phyloP scores from a whole-genome alignment of 768 basidiomycete species.

The Agrocybe praecox region DNA sequence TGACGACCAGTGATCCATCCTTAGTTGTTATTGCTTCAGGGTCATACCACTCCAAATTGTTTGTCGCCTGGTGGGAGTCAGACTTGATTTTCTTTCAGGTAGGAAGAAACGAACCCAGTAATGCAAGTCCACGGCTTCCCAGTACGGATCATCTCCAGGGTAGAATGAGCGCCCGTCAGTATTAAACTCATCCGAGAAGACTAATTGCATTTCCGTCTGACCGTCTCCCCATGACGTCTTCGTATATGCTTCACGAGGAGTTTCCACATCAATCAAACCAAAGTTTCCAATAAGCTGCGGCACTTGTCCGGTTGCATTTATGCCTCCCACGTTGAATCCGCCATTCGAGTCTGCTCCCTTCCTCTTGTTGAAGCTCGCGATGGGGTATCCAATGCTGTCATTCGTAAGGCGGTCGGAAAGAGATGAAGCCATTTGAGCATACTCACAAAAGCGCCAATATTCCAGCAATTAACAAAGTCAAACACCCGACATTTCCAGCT shows the following conservation, averaged over 20 bases:
- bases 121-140: conserved; percentile 79
- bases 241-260: conserved; percentile 55
- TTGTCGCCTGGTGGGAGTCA: conserved; percentile 41
- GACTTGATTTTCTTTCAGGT: background rate
- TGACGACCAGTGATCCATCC: conserved; percentile 75
- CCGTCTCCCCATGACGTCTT: conserved; percentile 62
- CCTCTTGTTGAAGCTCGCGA: conserved; percentile 31
- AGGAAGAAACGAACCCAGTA: conserved; percentile 58
- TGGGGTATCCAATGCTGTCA: conserved; percentile 38
- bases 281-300: conserved; percentile 58
- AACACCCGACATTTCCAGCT: conserved; percentile 62
- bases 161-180: conserved; percentile 73
- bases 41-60: conserved; percentile 86
- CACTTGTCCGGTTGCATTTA: conserved; percentile 59
- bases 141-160: conserved; percentile 83
- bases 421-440: conserved; percentile 15
- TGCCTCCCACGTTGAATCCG: conserved; percentile 46
- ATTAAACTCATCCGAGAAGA: conserved; percentile 84
- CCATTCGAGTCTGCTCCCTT: conserved; percentile 27
- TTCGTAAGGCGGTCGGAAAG: background rate
- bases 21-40: conserved; percentile 77
- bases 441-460: conserved; percentile 66
- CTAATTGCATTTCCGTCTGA: conserved; percentile 46
- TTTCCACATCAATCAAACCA: conserved; percentile 59
- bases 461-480: conserved; percentile 42